Base-by-base conservation (phyloP, 2,329 filamentous ascomycete species). In the Neospermospora avenae region DNA sequence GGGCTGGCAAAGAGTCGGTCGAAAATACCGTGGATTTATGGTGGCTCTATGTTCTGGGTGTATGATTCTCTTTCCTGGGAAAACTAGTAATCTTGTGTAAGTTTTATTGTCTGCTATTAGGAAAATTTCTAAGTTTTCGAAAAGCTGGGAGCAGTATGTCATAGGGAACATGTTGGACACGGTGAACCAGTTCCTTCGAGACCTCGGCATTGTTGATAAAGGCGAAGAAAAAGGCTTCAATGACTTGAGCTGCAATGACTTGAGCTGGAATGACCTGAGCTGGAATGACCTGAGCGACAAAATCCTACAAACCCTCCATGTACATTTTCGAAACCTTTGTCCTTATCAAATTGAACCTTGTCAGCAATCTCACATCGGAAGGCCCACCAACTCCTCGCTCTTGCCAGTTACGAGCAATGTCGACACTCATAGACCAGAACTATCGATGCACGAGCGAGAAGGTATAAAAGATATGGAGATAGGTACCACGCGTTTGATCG, bases 21-120 rank as follows among this genome's bases (percentile, higher is more conserved):
- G 49, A 60, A 60, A 31, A 60, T 60, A 60, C 41, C 46, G 37
- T 60, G 41, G 51, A 60, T 60, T 60, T 60, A 60, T 60, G 25
- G 13, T 49, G 25, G 31, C 52, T 25, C 28, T 60, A 60, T 60
- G 42, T 60, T 42, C 58, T 60, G 42, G 52, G 42, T 60, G 52
- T 25, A 41, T 60, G 49, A 60, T 60, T 57, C 52, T 60, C 13
- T 57, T 60, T 57, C 58, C 58, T 57, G 28, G 57, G 42, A 49
- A 57, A 42, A 56, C 28, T 55, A 60, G 58, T 20, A 22, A 60
- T 22, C 39, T 60, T 60, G 25, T 60, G 42, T 60, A 60, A 60
- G 52, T 60, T 14, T 25, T 60, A 44, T 53, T 60, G 39, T 45
- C 24, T 60, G 16, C 35, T 57, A 42, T 60, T 56, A n/a, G 39